phyloP scores from a whole-genome alignment of 805 yeast genomes.

The Starmera quercuum region DNA sequence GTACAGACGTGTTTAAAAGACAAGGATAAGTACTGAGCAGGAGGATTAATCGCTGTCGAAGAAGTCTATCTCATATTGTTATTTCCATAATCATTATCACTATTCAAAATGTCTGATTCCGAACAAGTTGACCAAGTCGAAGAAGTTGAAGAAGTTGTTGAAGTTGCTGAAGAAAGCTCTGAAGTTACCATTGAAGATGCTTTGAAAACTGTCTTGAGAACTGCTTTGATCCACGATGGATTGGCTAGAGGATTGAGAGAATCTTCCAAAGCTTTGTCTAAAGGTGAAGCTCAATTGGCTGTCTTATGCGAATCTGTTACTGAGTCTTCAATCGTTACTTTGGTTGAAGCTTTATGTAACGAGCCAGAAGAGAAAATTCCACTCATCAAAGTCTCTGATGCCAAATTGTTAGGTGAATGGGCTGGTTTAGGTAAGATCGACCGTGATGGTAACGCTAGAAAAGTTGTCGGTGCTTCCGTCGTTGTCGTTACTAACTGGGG shows the following conservation, averaged over 20 bases:
- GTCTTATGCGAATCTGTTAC: slow-evolving; percentile 98
- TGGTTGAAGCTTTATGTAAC: slow-evolving; percentile 98
- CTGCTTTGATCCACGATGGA: slow-evolving; percentile 97
- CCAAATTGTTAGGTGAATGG: slow-evolving; percentile 99
- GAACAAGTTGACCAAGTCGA: slow-evolving; percentile 88
- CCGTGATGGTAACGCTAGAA: slow-evolving; percentile 99
- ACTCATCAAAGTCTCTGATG: slow-evolving; percentile 98
- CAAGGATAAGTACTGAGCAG: slow-evolving; percentile 50
- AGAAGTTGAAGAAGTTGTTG: slow-evolving; percentile 79
- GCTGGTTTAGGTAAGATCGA: slow-evolving; percentile 99
- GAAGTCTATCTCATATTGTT: slow-evolving; percentile 49
- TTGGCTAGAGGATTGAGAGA: slow-evolving; percentile 99
- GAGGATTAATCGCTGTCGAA: slow-evolving; percentile 51
- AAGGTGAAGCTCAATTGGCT: slow-evolving; percentile 96
- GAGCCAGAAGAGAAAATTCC: slow-evolving; percentile 96
- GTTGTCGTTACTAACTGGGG: slow-evolving; percentile 99
- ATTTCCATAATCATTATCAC: no score
- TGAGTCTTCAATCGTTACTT: slow-evolving; percentile 92
- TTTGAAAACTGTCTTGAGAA: slow-evolving; percentile 95
- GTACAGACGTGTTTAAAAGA: not conserved
- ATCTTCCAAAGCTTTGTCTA: slow-evolving; percentile 97
- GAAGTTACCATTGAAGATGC: slow-evolving; percentile 97
- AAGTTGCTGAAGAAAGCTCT: slow-evolving; percentile 77
- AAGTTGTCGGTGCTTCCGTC: slow-evolving; percentile 99
- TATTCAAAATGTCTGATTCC: slow-evolving; percentile 75